phyloP scores from a whole-genome alignment of 768 basidiomycete species.

The Leccinum ochraceum region DNA sequence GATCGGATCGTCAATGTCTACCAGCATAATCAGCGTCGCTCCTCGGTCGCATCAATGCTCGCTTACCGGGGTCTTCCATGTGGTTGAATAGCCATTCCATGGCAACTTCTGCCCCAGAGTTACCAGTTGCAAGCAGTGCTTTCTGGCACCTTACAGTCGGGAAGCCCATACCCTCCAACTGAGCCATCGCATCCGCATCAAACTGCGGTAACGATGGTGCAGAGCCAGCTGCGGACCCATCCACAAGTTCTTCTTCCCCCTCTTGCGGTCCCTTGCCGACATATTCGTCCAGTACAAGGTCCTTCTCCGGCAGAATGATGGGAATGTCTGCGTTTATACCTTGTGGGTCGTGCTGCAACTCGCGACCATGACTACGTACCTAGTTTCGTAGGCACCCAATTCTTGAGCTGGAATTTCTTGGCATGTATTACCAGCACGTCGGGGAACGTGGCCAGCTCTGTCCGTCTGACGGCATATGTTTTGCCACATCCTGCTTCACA shows the following conservation, averaged over 20 bases:
- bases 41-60: not conserved
- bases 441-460: conserved; percentile 84
- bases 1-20: conserved; percentile 88
- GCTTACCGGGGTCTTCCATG: conserved; percentile 88
- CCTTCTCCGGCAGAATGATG: conserved; percentile 61
- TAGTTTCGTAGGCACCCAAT: conserved; percentile 96
- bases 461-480: conserved; percentile 69
- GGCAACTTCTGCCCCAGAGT: conserved; percentile 70
- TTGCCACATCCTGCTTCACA: conserved; percentile 74
- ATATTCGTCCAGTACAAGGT: conserved; percentile 64
- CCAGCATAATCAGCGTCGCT: not conserved
- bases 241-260: conserved; percentile 68
- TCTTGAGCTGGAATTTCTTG: conserved; percentile 91
- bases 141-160: conserved; percentile 83
- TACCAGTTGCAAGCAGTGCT: conserved; percentile 86
- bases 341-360: not conserved
- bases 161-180: conserved; percentile 92
- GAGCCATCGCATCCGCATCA: conserved; percentile 69
- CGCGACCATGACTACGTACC: conserved; percentile 48
- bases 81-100: conserved; percentile 97
- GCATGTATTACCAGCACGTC: conserved; percentile 86
- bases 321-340: conserved; percentile 71
- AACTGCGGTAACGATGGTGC: conserved; percentile 58
- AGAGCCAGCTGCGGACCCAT: conserved; percentile 42
- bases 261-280: conserved; percentile 70